Base-by-base conservation (phyloP, 139 green algal species). In the Ostreobium quekettii region DNA sequence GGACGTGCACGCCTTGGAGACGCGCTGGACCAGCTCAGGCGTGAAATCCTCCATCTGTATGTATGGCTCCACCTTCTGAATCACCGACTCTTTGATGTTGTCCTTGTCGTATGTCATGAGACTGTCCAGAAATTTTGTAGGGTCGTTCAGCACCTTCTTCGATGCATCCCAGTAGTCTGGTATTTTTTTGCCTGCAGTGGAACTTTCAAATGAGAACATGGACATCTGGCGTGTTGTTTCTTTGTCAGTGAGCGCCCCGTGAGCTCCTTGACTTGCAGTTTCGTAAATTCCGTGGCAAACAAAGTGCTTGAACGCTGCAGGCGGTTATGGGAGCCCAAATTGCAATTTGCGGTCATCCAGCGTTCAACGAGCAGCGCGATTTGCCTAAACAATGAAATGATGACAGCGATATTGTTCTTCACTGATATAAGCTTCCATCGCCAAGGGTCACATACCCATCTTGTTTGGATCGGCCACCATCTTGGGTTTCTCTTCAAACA, bases 1-100 rank as follows among this genome's bases (percentile, higher is more conserved):
- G 71, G 84, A 89, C 42, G 84, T 93, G 85, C 86, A 92, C 4
- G 87, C 87, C 76, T 90, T 91, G 72, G 86, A 93, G 29, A 92
- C 85, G 74, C 83, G 84, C 47, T 73, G 69, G 36, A 93, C 80
- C 0, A 70, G 71, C 68, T 90, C 85, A 15, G 82, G 76, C 1
- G 81, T 89, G 73, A 93, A 93, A 58, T 85, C 78, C 56, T 89
- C 82, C 59, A 79, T 83, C 73, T 85, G 56, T n/a, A 87, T 86
- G 81, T 86, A 87, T 11, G 81, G 81, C 66, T 82, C 24, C 15
- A 87, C 73, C 58, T 74, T 80, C 56, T 75, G 82, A 71, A 91
- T 91, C 4, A 85, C 73, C 15, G 48, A 32, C 4, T 86, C 71
- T 3, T 71, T 56, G 64, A 93, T 93, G 74, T 91, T 88, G 71